Conservation (phyloP, 2,329 filamentous ascomycete species). For the Colletotrichum phormii region DNA sequence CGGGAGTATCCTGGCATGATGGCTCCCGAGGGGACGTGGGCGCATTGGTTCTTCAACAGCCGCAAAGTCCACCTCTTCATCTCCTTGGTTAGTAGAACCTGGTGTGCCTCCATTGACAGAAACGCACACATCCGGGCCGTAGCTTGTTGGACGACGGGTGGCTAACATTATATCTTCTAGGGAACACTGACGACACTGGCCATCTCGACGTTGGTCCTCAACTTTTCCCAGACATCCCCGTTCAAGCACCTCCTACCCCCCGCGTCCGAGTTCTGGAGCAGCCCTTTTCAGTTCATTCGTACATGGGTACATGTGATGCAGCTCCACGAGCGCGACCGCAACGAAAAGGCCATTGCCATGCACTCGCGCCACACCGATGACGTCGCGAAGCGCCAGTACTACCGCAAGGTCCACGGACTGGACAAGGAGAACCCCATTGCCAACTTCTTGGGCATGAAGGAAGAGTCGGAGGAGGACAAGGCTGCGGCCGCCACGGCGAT, state of each 20-base stretch:
- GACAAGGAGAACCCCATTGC: constrained; percentile 70
- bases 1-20: constrained; percentile 91
- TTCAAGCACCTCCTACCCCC: constrained; percentile 83
- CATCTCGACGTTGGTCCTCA: constrained; percentile 78
- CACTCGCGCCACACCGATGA: constrained; percentile 83
- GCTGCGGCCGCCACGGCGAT: constrained; percentile 47
- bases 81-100: constrained; percentile 73
- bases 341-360: constrained; percentile 75
- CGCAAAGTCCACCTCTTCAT: constrained; percentile 83
- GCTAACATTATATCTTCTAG: constrained; percentile 45
- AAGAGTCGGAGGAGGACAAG: constrained; percentile 47
- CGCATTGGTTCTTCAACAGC: constrained; percentile 87
- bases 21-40: constrained; percentile 83
- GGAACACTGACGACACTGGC: constrained; percentile 78
- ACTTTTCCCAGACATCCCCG: constrained; percentile 82
- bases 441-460: constrained; percentile 53
- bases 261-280: constrained; percentile 73
- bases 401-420: constrained; percentile 86
- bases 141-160: neutral
- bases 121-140: neutral
- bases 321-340: constrained; percentile 80
- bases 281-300: constrained; percentile 75
- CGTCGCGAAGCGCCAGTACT: constrained; percentile 86
- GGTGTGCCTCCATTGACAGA: neutral
- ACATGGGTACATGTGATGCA: constrained; percentile 79